Conservation (phyloP, 208 protist species). For the Leishmania turanica region DNA sequence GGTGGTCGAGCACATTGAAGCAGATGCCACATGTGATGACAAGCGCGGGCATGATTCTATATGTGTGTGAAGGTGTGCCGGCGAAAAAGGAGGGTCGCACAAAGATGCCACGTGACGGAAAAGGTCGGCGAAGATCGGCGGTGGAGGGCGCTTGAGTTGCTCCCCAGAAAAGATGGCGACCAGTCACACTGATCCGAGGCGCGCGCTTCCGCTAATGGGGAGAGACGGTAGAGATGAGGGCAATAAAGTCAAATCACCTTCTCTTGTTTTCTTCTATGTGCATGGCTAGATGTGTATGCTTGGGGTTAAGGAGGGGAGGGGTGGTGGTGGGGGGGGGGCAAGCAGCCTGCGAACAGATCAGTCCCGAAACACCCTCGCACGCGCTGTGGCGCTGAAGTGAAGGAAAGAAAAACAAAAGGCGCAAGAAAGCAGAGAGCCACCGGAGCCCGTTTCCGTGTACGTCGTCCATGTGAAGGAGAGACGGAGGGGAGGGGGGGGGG, state of each 20-base stretch:
- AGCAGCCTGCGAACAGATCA: background rate
- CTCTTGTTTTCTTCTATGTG: background rate
- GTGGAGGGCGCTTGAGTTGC: background rate
- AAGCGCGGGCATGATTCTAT: slow-evolving; percentile 10
- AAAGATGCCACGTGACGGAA: background rate
- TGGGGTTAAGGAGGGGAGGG: background rate
- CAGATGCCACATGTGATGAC: slow-evolving; percentile 78
- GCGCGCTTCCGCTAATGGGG: background rate
- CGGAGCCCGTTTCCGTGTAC: background rate
- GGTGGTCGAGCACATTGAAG: slow-evolving; percentile 63
- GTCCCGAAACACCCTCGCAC: background rate
- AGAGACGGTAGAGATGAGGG: background rate
- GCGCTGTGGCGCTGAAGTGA: background rate
- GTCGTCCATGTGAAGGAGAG: background rate
- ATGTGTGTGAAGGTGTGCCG: background rate
- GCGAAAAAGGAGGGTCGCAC: background rate
- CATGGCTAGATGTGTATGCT: background rate
- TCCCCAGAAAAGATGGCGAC: background rate
- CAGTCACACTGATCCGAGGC: background rate
- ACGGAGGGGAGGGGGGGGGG: background rate
- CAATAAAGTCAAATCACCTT: background rate
- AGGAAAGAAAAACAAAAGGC: background rate
- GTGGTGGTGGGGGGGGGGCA: background rate
- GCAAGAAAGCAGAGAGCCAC: background rate
- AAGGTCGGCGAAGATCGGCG: background rate